These are phyloP conservation scores for Acephala macrosclerotiorum DNA, from an alignment of 2,329 filamentous ascomycete species.

Conservation along the genomic window DNA sequence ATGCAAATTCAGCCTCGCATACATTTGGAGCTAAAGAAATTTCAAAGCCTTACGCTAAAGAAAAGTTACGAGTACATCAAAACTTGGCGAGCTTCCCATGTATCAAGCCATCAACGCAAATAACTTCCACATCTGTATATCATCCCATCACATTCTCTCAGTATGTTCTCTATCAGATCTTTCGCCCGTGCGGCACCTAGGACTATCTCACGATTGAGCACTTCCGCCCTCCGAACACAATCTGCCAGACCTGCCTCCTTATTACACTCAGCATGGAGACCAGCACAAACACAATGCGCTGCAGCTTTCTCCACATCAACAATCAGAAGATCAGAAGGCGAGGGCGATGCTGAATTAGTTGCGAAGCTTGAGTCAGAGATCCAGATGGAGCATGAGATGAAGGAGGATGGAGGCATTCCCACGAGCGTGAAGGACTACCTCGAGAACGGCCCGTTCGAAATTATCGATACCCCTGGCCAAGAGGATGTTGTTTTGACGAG, in stretches of 20 bases:
- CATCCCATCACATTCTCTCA: constrained; percentile 26
- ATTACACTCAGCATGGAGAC: constrained; percentile 41
- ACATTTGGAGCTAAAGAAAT: neutral
- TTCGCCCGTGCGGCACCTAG: constrained; percentile 73
- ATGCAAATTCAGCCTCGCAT: neutral
- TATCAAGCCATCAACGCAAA: constrained; percentile 14
- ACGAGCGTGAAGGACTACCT: constrained; percentile 87
- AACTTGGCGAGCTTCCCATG: neutral
- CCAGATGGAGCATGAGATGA: constrained; percentile 81
- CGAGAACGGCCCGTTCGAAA: constrained; percentile 83
- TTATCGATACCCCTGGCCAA: constrained; percentile 81
- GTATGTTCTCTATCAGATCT: constrained; percentile 74
- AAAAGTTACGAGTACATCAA: constrained; percentile 8
- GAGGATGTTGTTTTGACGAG: constrained; percentile 88
- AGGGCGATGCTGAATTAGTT: constrained; percentile 80
- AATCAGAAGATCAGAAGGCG: constrained; percentile 49
- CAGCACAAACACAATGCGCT: constrained; percentile 38
- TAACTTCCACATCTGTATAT: constrained; percentile 26
- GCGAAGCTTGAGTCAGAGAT: constrained; percentile 88
- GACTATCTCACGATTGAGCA: constrained; percentile 63
- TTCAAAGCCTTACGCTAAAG: constrained; percentile 11
- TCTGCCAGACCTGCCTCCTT: constrained; percentile 45
- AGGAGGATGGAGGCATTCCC: constrained; percentile 74
- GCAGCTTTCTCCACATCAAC: constrained; percentile 49
- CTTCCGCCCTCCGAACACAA: constrained; percentile 58